Evolutionary conservation across 2,329 filamentous ascomycete species (phyloP), one percentile per base, ranked within the genome.

Genomic region (Neonectria magnoliae): DNA sequence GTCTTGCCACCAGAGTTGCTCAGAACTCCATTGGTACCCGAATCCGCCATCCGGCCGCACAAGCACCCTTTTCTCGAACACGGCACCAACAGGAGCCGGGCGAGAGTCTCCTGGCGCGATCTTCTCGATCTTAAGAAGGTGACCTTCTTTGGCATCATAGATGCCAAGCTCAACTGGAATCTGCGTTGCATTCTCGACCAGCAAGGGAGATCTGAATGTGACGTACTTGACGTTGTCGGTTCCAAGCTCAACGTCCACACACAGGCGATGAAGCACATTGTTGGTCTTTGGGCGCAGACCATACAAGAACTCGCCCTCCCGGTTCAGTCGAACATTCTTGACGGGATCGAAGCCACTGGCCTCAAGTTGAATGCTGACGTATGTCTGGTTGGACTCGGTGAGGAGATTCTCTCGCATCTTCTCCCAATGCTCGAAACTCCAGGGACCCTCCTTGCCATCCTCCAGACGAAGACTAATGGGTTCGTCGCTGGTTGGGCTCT

Each of bases 191-290:
- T 99, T 99, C 77, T 99, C 96, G 8, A 99, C 90, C 0, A 98
- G 81, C 1, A 99, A 82, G 1, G 96, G 96, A 18, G 95, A 98
- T 27, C 96, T 89, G 74, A 99, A 90, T 1, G 94, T 99, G 75
- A 99, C 97, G 77, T 97, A 97, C 82, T 99, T 99, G 81, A 99
- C 93, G 74, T 98, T 98, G 82, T 99, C 95, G 1, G 88, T 82
- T n/a, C 94, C 96, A 25, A 99, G 85, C 57, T 88, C 93, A 57
- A 99, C 91, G 62, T 99, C 96, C 0, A 98, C 94, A 25, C 98
- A 88, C 18, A 99, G 87, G 22, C 94, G 91, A 77, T 99, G 97
- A 68, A 95, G 85, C 3, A 97, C 86, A 63, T 92, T 87, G 73
- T 97, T 92, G 66, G 93, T 91, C 77, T 94, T 93, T 2, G 97